Conservation (phyloP, 805 yeast genomes). For the Metschnikowia cubensis region DNA sequence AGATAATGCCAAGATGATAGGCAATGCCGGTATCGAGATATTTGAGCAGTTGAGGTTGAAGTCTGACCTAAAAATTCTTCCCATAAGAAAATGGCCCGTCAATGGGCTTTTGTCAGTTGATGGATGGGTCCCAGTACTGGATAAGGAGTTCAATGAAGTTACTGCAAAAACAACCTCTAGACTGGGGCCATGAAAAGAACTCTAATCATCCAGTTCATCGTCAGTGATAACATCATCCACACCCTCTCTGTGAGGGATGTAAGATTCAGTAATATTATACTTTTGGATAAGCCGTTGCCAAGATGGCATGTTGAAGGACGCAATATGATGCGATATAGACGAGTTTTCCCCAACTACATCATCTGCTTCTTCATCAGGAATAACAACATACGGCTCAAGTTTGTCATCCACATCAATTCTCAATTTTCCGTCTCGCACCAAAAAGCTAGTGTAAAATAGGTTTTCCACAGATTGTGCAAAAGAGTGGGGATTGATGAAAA, state of each 20-base stretch:
- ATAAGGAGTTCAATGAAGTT: constrained; percentile 7
- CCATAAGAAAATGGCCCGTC: constrained; percentile 82
- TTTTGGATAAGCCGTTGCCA: constrained; percentile 58
- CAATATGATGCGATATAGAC: constrained; percentile 53
- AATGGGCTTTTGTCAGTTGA: constrained; percentile 44
- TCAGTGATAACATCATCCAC: constrained; percentile 12
- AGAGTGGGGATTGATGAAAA: constrained; percentile 70
- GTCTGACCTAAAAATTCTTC: constrained; percentile 54
- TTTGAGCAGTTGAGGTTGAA: constrained; percentile 50
- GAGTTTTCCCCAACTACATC: constrained; percentile 3
- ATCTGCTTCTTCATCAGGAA: constrained; percentile 21
- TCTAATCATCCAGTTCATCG: background rate
- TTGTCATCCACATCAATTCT: constrained; percentile 46
- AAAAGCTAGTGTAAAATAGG: constrained; percentile 75
- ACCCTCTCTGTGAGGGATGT: constrained; percentile 41
- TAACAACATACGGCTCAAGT: constrained; percentile 43
- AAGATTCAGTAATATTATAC: constrained; percentile 53
- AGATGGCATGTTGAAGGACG: constrained; percentile 61
- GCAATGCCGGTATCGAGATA: constrained; percentile 92
- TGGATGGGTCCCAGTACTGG: constrained; percentile 43
- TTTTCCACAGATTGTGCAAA: constrained; percentile 81
- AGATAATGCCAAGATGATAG: constrained; percentile 96
- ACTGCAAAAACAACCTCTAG: background rate
- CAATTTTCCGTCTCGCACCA: constrained; percentile 69
- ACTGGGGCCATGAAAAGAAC: background rate